These are phyloP conservation scores for Naganishia liquefaciens DNA, from an alignment of 1,284 basidiomycete species.

Conservation along the genomic window DNA sequence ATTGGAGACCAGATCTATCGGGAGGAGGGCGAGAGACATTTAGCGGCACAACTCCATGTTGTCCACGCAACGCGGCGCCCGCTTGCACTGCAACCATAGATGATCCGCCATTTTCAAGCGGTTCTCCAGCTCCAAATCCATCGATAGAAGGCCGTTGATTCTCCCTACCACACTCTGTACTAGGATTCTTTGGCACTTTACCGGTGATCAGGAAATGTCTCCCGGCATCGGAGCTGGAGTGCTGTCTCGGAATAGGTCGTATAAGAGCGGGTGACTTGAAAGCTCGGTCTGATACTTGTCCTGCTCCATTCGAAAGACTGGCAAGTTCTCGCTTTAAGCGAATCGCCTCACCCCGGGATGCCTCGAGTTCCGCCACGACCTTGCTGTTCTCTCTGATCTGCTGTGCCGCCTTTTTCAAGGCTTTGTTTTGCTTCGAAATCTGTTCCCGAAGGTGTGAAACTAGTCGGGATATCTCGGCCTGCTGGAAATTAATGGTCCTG, in stretches of 20 bases:
- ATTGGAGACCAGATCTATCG: too few species aligned
- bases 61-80: not conserved
- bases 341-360: slow-evolving; percentile 5
- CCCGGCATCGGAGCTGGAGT: not conserved
- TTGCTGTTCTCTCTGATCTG: slow-evolving; percentile 25
- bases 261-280: slow-evolving; percentile 10
- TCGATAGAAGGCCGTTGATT: slow-evolving; percentile 1
- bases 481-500: slow-evolving; percentile 32
- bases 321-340: slow-evolving; percentile 9
- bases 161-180: not conserved
- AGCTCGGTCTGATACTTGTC: not conserved
- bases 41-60: not conserved
- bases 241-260: slow-evolving; percentile 20
- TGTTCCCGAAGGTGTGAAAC: slow-evolving; percentile 29
- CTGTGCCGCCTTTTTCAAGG: slow-evolving; percentile 26
- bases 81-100: too few species aligned
- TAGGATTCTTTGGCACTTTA: not conserved
- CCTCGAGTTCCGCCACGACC: slow-evolving; percentile 4
- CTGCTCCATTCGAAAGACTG: not conserved
- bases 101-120: not conserved
- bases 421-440: slow-evolving; percentile 32
- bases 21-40: not conserved
- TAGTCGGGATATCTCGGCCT: slow-evolving; percentile 31
- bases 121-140: slow-evolving; percentile 2
- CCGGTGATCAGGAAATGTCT: slow-evolving; percentile 8